Evolutionary conservation across 2,329 filamentous ascomycete genomes (phyloP).

Genomic region (Aspergillus sp.): DNA sequence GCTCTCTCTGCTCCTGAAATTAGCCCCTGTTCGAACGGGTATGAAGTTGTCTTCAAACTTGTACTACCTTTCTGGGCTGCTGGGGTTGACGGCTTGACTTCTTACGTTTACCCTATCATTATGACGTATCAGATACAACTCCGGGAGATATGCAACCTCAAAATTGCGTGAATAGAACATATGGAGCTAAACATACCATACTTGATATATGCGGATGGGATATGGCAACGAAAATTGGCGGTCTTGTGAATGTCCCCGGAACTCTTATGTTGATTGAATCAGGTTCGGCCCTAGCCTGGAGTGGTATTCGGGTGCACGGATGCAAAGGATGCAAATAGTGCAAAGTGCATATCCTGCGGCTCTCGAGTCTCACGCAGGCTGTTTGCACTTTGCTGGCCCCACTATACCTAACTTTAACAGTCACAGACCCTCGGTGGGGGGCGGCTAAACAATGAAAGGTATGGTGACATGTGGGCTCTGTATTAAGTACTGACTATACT

Average conservation of each 20-base stretch:
- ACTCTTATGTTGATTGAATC: no score
- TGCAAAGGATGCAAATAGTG: neutral
- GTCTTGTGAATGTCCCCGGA: neutral
- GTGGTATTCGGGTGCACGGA: neutral
- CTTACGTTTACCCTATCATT: conserved; percentile 81
- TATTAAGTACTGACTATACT: no score
- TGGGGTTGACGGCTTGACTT: conserved; percentile 76
- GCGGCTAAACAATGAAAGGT: no score
- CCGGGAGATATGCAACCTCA: conserved; percentile 6
- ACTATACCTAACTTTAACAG: no score
- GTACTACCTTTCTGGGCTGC: conserved; percentile 74
- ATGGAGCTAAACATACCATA: conserved; percentile 2
- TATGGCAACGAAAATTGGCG: neutral
- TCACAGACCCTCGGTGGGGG: no score
- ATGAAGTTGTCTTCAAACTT: neutral
- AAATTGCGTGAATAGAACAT: neutral
- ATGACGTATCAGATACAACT: neutral
- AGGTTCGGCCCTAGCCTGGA: neutral
- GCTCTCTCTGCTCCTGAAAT: conserved; percentile 39
- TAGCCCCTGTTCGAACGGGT: conserved; percentile 4
- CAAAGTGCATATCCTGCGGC: neutral
- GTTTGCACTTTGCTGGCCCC: no score
- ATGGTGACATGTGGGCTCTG: no score
- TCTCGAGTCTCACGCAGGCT: no score
- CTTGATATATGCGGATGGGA: neutral